Percentiles rank a stretch among this genome's conserved stretches.
Evolutionary conservation across 2,329 filamentous ascomycete species (phyloP).

Genomic region (Fusarium temperatum): DNA sequence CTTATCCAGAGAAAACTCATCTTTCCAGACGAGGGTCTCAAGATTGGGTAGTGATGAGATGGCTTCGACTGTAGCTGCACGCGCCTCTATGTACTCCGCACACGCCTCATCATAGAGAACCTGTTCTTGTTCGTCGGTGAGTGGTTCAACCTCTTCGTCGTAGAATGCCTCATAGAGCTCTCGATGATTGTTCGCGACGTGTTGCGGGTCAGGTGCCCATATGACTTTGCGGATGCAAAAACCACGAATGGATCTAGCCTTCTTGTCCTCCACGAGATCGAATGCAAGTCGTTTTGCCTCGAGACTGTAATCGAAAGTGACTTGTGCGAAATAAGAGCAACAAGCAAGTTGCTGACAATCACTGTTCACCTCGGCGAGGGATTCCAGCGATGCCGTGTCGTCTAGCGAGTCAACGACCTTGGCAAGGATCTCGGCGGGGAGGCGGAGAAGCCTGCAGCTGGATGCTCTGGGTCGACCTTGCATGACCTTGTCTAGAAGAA

Average conservation of each 20-base stretch:
- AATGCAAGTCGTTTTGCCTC: background rate
- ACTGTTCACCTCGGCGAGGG: conserved; percentile 19
- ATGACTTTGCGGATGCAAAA: background rate
- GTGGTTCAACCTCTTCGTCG: rapidly evolving
- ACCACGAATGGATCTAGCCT: no score
- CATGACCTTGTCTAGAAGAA: background rate
- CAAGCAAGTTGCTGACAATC: conserved; percentile 24
- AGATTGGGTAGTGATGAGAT: conserved; percentile 8
- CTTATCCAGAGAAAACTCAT: background rate
- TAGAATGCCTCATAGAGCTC: background rate
- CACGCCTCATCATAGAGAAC: background rate
- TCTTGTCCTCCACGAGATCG: background rate
- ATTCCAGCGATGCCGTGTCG: background rate
- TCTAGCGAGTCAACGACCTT: background rate
- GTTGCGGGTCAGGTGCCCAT: background rate
- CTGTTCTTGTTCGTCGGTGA: background rate
- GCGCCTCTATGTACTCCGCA: background rate
- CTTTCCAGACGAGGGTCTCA: conserved; percentile 12
- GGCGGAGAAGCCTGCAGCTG: background rate
- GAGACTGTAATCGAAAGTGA: conserved; percentile 19
- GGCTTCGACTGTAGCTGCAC: background rate
- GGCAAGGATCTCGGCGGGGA: background rate
- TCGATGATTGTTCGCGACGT: background rate
- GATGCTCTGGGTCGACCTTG: background rate
- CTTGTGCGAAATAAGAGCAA: conserved; percentile 18